phyloP scores from a whole-genome alignment of 108 stramenopile species.

The Conticribra weissflogii region DNA sequence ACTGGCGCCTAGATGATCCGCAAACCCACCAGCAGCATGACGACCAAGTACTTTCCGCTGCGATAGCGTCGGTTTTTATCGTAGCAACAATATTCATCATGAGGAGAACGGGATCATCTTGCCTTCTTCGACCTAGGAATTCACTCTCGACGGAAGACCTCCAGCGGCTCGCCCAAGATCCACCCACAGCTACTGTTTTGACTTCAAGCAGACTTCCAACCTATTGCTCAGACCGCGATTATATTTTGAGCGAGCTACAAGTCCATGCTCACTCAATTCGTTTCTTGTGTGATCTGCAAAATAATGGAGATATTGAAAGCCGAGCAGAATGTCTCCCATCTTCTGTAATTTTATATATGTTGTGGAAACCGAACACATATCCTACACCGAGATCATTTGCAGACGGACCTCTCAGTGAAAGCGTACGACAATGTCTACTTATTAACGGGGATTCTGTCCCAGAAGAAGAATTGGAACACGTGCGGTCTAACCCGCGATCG shows the following conservation, averaged over 20 bases:
- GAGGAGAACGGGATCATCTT: slow-evolving; percentile 46
- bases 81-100: no score
- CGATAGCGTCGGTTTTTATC: no score
- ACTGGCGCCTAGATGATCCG: no score
- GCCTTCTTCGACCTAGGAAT: slow-evolving; percentile 31
- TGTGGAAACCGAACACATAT: slow-evolving; percentile 53
- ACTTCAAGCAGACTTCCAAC: slow-evolving; percentile 30
- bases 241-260: slow-evolving; percentile 64
- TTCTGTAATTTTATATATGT: slow-evolving; percentile 58
- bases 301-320: slow-evolving; percentile 9
- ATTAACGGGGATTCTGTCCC: slow-evolving; percentile 25
- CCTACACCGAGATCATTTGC: slow-evolving; percentile 38
- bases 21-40: no score
- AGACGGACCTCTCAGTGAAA: slow-evolving; percentile 32
- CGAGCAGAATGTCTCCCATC: slow-evolving; percentile 20
- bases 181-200: slow-evolving; percentile 42
- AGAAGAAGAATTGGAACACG: slow-evolving; percentile 23
- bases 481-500: slow-evolving; percentile 10
- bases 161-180: slow-evolving; percentile 7
- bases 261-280: slow-evolving; percentile 42
- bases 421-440: slow-evolving; percentile 31
- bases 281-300: slow-evolving; percentile 44
- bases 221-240: slow-evolving; percentile 58
- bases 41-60: no score
- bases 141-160: slow-evolving; percentile 34